These are phyloP conservation scores for Ogataea glucozyma DNA, from an alignment of 805 yeast species.

Conservation along the genomic window DNA sequence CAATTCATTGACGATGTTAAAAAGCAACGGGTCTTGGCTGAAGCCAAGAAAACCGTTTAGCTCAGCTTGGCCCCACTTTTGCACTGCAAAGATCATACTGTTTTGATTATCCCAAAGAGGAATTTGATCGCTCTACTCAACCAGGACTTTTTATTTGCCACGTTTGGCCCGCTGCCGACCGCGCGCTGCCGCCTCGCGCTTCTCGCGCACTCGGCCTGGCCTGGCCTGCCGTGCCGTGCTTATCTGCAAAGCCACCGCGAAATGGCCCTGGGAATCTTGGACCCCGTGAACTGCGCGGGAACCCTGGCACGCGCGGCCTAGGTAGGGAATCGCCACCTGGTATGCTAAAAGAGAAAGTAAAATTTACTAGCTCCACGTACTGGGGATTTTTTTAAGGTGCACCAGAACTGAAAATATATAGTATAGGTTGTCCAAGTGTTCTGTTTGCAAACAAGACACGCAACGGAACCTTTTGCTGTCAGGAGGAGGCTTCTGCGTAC, in stretches of 20 bases:
- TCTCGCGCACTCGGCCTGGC: too few relatives aligned
- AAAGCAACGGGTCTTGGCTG: not conserved
- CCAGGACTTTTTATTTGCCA: conserved; percentile 1
- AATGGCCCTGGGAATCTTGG: not conserved
- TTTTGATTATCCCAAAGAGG: conserved; percentile 5
- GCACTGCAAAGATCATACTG: too few relatives aligned
- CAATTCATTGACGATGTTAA: conserved; percentile 24
- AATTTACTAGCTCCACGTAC: not conserved
- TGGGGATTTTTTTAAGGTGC: conserved; percentile 2
- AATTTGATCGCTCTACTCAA: not conserved
- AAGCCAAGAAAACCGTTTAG: conserved; percentile 9
- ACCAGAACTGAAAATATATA: conserved; percentile 2
- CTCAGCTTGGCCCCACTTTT: not conserved
- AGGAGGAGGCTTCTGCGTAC: not conserved
- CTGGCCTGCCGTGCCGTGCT: too few relatives aligned
- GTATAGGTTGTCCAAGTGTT: too few relatives aligned
- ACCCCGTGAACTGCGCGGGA: conserved; percentile 1
- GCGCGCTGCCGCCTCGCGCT: conserved; percentile 4
- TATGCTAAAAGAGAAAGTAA: too few relatives aligned
- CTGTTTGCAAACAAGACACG: not conserved
- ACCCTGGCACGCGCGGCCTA: too few relatives aligned
- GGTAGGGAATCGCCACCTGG: too few relatives aligned
- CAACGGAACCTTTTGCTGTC: not conserved
- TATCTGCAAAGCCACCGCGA: conserved; percentile 1
- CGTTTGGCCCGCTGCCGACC: conserved; percentile 4